Conservation (phyloP, 208 protist species). For the Tritrichomonas musculus region DNA sequence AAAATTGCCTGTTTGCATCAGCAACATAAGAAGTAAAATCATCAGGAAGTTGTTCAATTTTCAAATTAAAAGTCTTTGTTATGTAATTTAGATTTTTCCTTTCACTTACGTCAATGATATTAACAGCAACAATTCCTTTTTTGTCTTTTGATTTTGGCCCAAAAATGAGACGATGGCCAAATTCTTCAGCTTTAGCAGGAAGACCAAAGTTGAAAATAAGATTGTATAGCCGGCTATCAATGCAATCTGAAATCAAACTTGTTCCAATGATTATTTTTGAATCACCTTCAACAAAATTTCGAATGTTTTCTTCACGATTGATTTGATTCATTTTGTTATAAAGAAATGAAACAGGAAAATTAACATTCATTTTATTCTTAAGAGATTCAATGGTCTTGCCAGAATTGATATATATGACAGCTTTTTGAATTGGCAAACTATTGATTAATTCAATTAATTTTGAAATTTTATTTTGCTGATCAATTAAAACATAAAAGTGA, state of each 20-base stretch:
- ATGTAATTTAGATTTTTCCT: constrained; percentile 77
- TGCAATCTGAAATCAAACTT: constrained; percentile 69
- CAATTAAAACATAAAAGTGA: constrained; percentile 93
- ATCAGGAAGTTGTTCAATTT: constrained; percentile 96
- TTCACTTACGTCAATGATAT: not conserved
- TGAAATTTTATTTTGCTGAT: constrained; percentile 90
- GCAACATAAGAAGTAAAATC: constrained; percentile 69
- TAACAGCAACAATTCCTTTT: constrained; percentile 13
- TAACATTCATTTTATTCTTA: constrained; percentile 71
- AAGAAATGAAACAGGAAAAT: constrained; percentile 89
- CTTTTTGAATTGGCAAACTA: constrained; percentile 69
- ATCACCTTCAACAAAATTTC: constrained; percentile 83
- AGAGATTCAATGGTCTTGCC: constrained; percentile 89
- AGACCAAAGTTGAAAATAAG: constrained; percentile 97
- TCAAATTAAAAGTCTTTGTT: constrained; percentile 94
- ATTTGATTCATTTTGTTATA: constrained; percentile 93
- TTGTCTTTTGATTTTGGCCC: constrained; percentile 76
- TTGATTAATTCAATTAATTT: constrained; percentile 83
- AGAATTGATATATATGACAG: constrained; percentile 97
- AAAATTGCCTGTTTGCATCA: not conserved
- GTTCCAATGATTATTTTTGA: constrained; percentile 96
- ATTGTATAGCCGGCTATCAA: constrained; percentile 89
- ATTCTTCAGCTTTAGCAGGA: constrained; percentile 65
- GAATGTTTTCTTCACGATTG: constrained; percentile 94
- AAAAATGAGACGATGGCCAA: constrained; percentile 61